Evolutionary conservation across 2,329 filamentous ascomycete genomes (phyloP).

Genomic region (Ascocoryne sarcoides): DNA sequence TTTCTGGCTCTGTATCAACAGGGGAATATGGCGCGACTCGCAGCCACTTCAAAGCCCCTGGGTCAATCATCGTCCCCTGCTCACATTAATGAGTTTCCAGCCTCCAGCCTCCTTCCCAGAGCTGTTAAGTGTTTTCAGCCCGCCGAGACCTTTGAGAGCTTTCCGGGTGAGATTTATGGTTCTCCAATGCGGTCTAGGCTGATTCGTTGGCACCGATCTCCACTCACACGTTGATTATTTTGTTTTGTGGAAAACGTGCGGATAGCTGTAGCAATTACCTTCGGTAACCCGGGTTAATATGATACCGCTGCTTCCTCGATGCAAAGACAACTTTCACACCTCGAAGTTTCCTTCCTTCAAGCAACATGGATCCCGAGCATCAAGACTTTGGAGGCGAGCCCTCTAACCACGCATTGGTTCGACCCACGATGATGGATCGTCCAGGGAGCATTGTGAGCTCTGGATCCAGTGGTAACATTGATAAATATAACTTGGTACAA

Average conservation of each 20-base stretch:
- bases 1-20: too few species aligned
- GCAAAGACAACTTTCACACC: neutral
- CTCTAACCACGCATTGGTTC: neutral
- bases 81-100: too few species aligned
- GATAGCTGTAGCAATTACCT: too few species aligned
- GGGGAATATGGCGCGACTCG: too few species aligned
- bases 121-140: neutral
- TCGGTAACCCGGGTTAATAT: neutral
- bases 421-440: conserved; percentile 10
- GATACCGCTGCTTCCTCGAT: neutral
- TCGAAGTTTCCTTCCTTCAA: neutral
- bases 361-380: conserved; percentile 4
- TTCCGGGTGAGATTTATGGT: neutral
- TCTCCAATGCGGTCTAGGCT: neutral
- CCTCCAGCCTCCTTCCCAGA: too few species aligned
- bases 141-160: neutral
- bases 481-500: conserved; percentile 11
- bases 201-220: neutral
- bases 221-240: neutral
- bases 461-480: conserved; percentile 7
- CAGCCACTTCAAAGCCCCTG: too few species aligned
- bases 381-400: conserved; percentile 1
- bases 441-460: conserved; percentile 10
- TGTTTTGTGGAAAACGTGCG: too few species aligned
- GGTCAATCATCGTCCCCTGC: too few species aligned